Conservation (phyloP, 2,329 filamentous ascomycete genomes). For the Neonectria neomacrospora region DNA sequence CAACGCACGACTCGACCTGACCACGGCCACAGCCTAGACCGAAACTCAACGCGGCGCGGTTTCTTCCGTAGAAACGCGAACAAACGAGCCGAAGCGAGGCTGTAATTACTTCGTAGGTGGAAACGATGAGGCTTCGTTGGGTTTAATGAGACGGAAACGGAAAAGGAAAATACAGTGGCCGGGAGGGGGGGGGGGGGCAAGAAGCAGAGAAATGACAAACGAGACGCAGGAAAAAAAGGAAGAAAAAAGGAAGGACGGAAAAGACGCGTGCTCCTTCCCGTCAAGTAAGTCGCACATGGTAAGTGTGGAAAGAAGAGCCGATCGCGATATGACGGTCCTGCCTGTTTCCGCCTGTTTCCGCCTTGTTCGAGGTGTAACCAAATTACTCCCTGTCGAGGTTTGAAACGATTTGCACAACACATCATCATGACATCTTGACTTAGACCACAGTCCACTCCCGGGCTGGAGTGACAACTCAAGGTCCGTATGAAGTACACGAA, state of each 20-base stretch:
- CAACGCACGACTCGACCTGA: background rate
- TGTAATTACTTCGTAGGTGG: background rate
- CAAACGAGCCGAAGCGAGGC: background rate
- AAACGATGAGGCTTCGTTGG: slow-evolving; percentile 6
- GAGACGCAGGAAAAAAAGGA: background rate
- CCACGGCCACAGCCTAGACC: slow-evolving; percentile 23
- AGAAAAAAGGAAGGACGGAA: background rate
- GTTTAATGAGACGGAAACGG: background rate
- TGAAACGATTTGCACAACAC: background rate
- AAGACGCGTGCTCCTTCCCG: background rate
- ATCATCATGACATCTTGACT: background rate
- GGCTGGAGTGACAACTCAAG: too few relatives aligned
- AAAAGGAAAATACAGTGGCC: slow-evolving; percentile 1
- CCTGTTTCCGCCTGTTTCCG: background rate
- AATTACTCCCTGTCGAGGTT: background rate
- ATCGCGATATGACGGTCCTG: background rate
- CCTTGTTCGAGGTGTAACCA: background rate
- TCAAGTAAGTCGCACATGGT: background rate
- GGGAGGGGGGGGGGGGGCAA: background rate
- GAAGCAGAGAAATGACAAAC: background rate
- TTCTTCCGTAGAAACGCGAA: background rate
- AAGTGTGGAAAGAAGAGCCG: background rate
- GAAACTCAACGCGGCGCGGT: background rate
- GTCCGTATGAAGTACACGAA: too few relatives aligned
- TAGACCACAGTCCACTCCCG: background rate